Evolutionary conservation across 306 rosid genomes (phyloP).

Genomic region (Cucumis hystrix): DNA sequence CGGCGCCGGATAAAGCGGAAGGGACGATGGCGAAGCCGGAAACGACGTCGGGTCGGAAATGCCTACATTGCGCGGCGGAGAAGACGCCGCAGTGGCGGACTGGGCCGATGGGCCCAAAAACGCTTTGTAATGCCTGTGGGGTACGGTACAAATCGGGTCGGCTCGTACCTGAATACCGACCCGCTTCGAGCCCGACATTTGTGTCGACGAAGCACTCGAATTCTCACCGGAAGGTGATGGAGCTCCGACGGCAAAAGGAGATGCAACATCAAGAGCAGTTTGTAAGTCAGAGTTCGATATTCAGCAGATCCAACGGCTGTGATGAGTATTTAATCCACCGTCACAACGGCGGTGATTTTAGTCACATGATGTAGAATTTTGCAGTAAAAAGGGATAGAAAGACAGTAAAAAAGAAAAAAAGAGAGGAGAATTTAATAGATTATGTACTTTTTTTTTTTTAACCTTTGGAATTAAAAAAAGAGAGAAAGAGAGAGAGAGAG

Average conservation of each 20-base stretch:
- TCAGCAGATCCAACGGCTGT: conserved; percentile 71
- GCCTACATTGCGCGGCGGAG: conserved; percentile 37
- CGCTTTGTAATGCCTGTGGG: conserved; percentile 34
- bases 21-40: background rate
- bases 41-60: conserved; percentile 21
- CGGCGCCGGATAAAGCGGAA: background rate
- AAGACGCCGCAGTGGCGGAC: conserved; percentile 44
- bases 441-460: background rate
- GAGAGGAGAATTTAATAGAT: background rate
- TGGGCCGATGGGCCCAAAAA: conserved; percentile 42
- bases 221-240: conserved; percentile 38
- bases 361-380: conserved; percentile 24
- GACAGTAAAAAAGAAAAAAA: background rate
- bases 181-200: conserved; percentile 36
- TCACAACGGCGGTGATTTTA: conserved; percentile 33
- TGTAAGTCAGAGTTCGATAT: conserved; percentile 48
- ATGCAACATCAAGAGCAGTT: conserved; percentile 27
- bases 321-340: conserved; percentile 48
- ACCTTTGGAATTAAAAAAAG: background rate
- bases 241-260: conserved; percentile 34
- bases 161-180: conserved; percentile 36
- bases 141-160: conserved; percentile 38
- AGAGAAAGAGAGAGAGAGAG: background rate
- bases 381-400: background rate
- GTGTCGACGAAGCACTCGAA: conserved; percentile 30